Conservation (phyloP, 2,329 filamentous ascomycete species). For the Penicillium sp. region DNA sequence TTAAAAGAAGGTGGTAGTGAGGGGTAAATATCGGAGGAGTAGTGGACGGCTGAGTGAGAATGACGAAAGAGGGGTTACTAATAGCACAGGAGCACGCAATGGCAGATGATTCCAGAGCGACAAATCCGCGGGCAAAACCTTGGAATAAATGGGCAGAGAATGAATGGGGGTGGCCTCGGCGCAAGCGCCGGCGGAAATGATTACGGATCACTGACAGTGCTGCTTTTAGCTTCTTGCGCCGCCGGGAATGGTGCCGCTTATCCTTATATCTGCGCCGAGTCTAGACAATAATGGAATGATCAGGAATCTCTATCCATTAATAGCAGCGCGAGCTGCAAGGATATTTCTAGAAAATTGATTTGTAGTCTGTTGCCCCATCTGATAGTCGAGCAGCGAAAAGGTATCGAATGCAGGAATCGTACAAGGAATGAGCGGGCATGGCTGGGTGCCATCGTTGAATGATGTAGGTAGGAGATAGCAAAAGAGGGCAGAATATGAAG, state of each 20-base stretch:
- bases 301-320: not conserved
- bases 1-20: not conserved
- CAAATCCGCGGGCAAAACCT: too few species aligned
- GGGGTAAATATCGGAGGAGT: not conserved
- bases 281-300: not conserved
- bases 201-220: not conserved
- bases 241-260: not conserved
- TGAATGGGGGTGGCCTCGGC: too few species aligned
- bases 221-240: not conserved
- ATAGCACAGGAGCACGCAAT: slow-evolving; percentile 10
- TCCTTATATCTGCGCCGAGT: not conserved
- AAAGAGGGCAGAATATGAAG: slow-evolving; percentile 8
- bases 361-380: not conserved
- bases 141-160: too few species aligned
- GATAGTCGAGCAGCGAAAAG: slow-evolving; percentile 2
- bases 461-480: slow-evolving; percentile 6
- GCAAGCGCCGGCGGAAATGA: not conserved
- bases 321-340: not conserved
- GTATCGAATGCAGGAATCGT: slow-evolving; percentile 13
- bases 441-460: not conserved
- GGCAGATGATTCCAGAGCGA: not conserved
- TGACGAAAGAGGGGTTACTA: slow-evolving; percentile 16
- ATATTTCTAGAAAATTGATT: not conserved
- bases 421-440: slow-evolving; percentile 5
- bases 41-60: not conserved